These are phyloP conservation scores for Ehretia macrophylla DNA, from an alignment of 257 asterid genomes.

Conservation along the genomic window DNA sequence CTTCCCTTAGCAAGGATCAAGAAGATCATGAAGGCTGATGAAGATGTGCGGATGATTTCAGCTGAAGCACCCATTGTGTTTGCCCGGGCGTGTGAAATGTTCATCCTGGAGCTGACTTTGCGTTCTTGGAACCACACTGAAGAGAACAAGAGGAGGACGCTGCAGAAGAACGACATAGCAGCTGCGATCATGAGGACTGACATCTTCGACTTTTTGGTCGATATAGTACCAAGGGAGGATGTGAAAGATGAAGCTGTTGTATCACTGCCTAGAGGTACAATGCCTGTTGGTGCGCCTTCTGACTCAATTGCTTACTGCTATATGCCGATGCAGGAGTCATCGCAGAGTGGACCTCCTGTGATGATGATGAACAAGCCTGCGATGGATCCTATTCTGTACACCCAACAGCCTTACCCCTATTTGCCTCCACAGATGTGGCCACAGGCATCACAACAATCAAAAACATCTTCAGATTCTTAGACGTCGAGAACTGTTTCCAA, in stretches of 20 bases:
- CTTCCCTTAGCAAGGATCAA: constrained; percentile 35
- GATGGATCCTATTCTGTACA: constrained; percentile 16
- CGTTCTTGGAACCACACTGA: constrained; percentile 29
- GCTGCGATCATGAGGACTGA: constrained; percentile 28
- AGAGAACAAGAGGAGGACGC: constrained; percentile 30
- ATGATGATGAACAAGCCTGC: constrained; percentile 1
- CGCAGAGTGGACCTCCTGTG: constrained; percentile 12
- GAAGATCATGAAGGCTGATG: constrained; percentile 38
- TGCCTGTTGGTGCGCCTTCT: constrained; percentile 12
- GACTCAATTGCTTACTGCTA: constrained; percentile 16
- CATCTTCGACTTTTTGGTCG: constrained; percentile 29
- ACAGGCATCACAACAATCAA: constrained; percentile 19
- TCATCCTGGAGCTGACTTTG: constrained; percentile 28
- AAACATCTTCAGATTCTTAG: constrained; percentile 30
- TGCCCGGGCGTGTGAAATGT: constrained; percentile 33
- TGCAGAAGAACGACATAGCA: constrained; percentile 22
- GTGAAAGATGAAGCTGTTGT: constrained; percentile 14
- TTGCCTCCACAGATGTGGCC: constrained; percentile 20
- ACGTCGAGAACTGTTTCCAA: background rate
- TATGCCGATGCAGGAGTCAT: constrained; percentile 16
- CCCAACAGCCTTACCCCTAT: constrained; percentile 22
- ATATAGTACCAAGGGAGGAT: constrained; percentile 28
- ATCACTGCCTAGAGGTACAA: constrained; percentile 18
- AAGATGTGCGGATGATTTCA: constrained; percentile 33
- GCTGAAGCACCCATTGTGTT: constrained; percentile 33